Base-by-base conservation (phyloP, 371 early-diverging fungal genomes). In the Mortierella sp. region DNA sequence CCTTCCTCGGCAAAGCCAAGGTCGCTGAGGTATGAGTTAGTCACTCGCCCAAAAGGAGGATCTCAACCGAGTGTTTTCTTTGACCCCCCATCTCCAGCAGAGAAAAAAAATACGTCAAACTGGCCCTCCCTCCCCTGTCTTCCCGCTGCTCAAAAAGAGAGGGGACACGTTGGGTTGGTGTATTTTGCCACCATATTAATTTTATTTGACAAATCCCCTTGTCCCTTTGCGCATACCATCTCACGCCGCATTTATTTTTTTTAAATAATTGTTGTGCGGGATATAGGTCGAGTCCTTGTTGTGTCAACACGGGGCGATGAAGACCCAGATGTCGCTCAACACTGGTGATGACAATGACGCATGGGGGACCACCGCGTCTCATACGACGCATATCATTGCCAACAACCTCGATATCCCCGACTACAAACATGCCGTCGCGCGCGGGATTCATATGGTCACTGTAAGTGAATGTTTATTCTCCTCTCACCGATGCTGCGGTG, bases 371-470 rank as follows among this genome's bases (percentile, higher is more conserved):
- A 41, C 8, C 48, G 2, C 65, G 5, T 58, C 37, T 19, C 64
- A 19, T 24, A 75, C 79, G 0, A 83, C 83, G 16, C 83, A 83
- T 45, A 83, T 83, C n/a, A 83, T 83, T n/a, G 66, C 76, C 9
- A 66, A 70, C 19, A 76, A 83, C 43, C 37, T 78, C 22, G 85
- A 85, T 47, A 43, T 80, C 43, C 73, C 85, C 2, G 80, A 85
- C 55, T 77, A 77, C 34, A 72, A 77, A 22, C 71, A 77, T 19
- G 80, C 77, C n/a, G 24, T 34, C 9, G 85, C 80, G n/a, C 64
- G 80, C 29, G 77, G 78, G 7, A 74, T 80, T 19, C 77, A 80
- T 61, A 74, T 85, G 40, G 80, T 85, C 31, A 80, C 48, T 61
- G 85, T 80, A 71, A 4, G 65, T 34, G 7, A 40, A 19, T 11